Evolutionary conservation across 2,329 filamentous ascomycete species (phyloP), one percentile per base, ranked within the genome.

Genomic region (Penicillium sp.): DNA sequence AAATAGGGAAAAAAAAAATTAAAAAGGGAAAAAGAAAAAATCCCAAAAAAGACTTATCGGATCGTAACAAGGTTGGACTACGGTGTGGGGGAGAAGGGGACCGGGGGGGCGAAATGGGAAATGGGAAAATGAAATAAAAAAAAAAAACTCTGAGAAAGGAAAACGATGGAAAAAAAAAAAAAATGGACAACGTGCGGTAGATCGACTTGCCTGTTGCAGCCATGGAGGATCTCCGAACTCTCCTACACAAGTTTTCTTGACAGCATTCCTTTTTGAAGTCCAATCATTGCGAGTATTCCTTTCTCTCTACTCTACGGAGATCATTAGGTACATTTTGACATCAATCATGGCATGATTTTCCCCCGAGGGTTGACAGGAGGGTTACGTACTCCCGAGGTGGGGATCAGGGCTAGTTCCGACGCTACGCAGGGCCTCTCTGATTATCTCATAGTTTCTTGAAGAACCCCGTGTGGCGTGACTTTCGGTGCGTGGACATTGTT

Each of bases 1-100:
- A 29, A 60, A 46, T 53, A 51, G 38, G 52, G 61, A 63, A 60
- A 61, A 65, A 63, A 60, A 61, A 51, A 62, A 63, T 59, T 67
- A 64, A 42, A 55, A 52, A 46, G 31, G 45, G n/a, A 13, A 13
- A 59, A 52, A 53, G 18, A 52, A 52, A 54, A 46, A 52, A 21
- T 23, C 10, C 16, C 7, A 47, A 45, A 47, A 47, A 38, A 49
- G 52, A 56, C 51, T 55, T 49, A 46, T 47, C 31, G 39, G 31
- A 51, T 43, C 16, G 39, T 43, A 42, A 48, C 39, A 50, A 53
- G 26, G 46, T 47, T 49, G 38, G 34, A 28, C 43, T n/a, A 39
- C 49, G 21, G 61, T 65, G 65, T 63, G 61, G 52, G 57, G 56
- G 44, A 53, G 36, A 39, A 45, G 52, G 38, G 51, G 53, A 52